phyloP scores from a whole-genome alignment of 2,329 filamentous ascomycete species.

The Periconia digitata region DNA sequence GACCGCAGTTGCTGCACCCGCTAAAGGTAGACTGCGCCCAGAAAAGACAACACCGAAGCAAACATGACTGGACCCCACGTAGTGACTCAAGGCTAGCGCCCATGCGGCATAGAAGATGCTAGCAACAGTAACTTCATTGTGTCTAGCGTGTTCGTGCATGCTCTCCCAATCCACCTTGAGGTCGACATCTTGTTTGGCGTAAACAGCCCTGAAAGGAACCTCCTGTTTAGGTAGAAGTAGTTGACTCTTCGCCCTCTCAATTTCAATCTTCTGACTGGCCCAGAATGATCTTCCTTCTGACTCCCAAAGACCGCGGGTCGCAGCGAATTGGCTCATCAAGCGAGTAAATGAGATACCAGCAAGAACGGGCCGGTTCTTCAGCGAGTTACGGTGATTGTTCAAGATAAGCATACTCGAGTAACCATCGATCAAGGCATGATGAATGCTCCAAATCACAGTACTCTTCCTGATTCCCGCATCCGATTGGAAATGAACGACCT shows the following conservation, averaged over 20 bases:
- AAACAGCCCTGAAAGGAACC: background rate
- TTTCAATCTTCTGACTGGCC: constrained; percentile 2
- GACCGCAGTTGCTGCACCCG: constrained; percentile 27
- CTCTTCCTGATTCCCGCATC: background rate
- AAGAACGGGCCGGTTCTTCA: constrained; percentile 23
- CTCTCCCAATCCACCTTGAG: background rate
- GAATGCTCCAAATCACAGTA: constrained; percentile 34
- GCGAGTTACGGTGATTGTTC: no score
- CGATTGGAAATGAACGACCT: background rate
- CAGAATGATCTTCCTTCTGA: constrained; percentile 8
- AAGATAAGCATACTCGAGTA: constrained; percentile 23
- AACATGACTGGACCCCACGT: constrained; percentile 33
- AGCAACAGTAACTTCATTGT: constrained; percentile 10
- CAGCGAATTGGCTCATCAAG: constrained; percentile 4
- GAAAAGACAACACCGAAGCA: constrained; percentile 41
- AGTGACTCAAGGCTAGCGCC: constrained; percentile 36
- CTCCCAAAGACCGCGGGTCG: constrained; percentile 4
- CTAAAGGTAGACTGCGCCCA: constrained; percentile 38
- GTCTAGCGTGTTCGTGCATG: background rate
- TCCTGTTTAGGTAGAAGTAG: background rate
- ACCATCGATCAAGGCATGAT: constrained; percentile 40
- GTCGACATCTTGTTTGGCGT: background rate
- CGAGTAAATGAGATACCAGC: constrained; percentile 7
- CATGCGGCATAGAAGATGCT: constrained; percentile 40
- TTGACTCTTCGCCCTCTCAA: background rate